Evolutionary conservation across 2,329 filamentous ascomycete genomes (phyloP), one percentile per base, ranked within the genome.

Genomic region (Claviceps citrina): DNA sequence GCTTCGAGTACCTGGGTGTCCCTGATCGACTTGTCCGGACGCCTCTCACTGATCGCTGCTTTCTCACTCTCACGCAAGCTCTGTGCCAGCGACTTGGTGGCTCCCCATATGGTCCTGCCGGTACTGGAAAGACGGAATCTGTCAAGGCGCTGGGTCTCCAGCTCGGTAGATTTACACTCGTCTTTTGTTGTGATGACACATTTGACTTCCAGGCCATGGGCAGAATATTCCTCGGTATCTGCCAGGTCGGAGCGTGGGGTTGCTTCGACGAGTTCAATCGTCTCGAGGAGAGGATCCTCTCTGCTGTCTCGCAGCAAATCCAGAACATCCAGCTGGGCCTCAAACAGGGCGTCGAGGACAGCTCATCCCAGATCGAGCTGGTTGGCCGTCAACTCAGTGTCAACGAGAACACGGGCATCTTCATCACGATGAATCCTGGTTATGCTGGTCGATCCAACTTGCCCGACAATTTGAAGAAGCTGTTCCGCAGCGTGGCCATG

Each of bases 121-220:
- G 91, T 67, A 99, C 91, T 33, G 91, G 91, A 59, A 99, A 99
- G 64, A 99, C 91, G 0, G 91, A 99, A 58, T 98, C 91, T 2
- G 91, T 99, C 58, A 99, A 99, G 63, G 91, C 91, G 16, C 73
- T 99, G 20, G 93, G 91, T 67, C 74, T 98, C 4, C 87, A 98
- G 59, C 78, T 99, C 40, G 93, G 91, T 57, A 80, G 93, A 44
- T 99, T 98, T 59, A 98, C 93, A 2, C 75, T 99, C 20, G 93
- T 99, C 22, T 98, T 99, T 67, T 98, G 93, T 61, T 99, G 91
- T 66, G 91, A 99, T 56, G 91, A 98, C 62, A 98, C 91, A 0
- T 99, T 99, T 54, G 91, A 99, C 60, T 98, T 96, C 70, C 91
- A 98, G 56, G 91, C 91, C 38, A 98, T 99, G 91, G 93, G 93